A percentile compares a stretch with the other conserved stretches of the same genome.
Evolutionary conservation across 208 protist species (phyloP).

Genomic region (Angomonas ambiguus): DNA sequence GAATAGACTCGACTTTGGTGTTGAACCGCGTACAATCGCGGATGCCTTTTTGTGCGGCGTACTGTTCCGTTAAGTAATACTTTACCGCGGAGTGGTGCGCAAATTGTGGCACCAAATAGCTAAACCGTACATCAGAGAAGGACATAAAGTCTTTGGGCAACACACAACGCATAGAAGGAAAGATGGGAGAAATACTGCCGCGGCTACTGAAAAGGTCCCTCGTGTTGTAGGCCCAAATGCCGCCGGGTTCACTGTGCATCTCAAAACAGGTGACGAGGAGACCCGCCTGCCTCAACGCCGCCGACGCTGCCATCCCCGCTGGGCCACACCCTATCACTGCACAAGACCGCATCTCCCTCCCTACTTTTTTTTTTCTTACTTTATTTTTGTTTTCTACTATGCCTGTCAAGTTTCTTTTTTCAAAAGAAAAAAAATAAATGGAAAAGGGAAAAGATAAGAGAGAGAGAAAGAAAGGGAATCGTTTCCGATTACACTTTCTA

Average conservation of each 20-base stretch:
- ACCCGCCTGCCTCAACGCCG: constrained; percentile 61
- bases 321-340: constrained; percentile 86
- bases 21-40: constrained; percentile 76
- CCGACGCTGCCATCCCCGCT: constrained; percentile 74
- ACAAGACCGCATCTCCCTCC: constrained; percentile 61
- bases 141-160: constrained; percentile 84
- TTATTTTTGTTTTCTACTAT: constrained; percentile 5
- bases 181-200: constrained; percentile 69
- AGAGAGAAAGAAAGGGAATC: constrained; percentile 1
- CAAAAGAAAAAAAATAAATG: not conserved
- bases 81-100: constrained; percentile 78
- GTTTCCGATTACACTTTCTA: too few species aligned
- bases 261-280: constrained; percentile 88
- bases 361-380: not conserved
- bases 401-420: not conserved
- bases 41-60: constrained; percentile 62
- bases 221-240: constrained; percentile 68
- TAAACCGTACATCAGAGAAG: constrained; percentile 82
- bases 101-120: constrained; percentile 73
- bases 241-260: constrained; percentile 47
- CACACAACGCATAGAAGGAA: constrained; percentile 78
- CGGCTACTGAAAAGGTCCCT: constrained; percentile 63
- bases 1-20: constrained; percentile 82
- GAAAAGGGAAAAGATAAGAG: not conserved
- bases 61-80: constrained; percentile 67